These are phyloP conservation scores for Xerocomus spinulosus DNA, from an alignment of 768 basidiomycete species.

Conservation along the genomic window DNA sequence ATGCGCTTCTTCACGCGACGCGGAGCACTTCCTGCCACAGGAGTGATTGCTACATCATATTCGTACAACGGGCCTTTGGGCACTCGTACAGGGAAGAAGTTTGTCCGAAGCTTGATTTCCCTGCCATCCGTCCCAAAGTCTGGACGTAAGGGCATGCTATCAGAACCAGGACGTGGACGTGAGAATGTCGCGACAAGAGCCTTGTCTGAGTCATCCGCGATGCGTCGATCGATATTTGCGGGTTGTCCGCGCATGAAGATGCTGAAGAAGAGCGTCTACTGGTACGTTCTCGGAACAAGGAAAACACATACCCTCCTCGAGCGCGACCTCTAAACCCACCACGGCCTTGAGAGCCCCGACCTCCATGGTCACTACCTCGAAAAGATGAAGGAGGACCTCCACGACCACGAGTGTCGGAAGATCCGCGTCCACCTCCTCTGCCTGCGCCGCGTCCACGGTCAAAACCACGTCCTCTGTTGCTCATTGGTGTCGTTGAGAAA, in stretches of 20 bases:
- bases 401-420: slow-evolving; percentile 23
- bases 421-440: slow-evolving; percentile 33
- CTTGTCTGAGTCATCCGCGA: slow-evolving; percentile 40
- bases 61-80: slow-evolving; percentile 46
- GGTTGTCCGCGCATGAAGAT: slow-evolving; percentile 36
- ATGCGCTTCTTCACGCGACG: slow-evolving; percentile 44
- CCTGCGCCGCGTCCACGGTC: slow-evolving; percentile 31
- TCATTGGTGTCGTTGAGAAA: slow-evolving; percentile 20
- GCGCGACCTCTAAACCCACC: slow-evolving; percentile 28
- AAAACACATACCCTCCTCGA: slow-evolving; percentile 37
- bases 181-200: slow-evolving; percentile 37
- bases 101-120: slow-evolving; percentile 45
- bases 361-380: slow-evolving; percentile 30
- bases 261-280: slow-evolving; percentile 21
- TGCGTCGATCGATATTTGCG: slow-evolving; percentile 54
- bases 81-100: slow-evolving; percentile 48
- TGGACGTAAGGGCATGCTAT: slow-evolving; percentile 44
- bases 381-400: slow-evolving; percentile 23
- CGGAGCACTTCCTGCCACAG: slow-evolving; percentile 27
- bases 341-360: slow-evolving; percentile 27
- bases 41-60: slow-evolving; percentile 43
- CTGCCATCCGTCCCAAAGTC: slow-evolving; percentile 42
- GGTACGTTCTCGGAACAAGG: not conserved
- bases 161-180: slow-evolving; percentile 14
- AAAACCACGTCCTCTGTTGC: slow-evolving; percentile 39